Evolutionary conservation across 768 basidiomycete species (phyloP).

Genomic region (Boletus fagicola): DNA sequence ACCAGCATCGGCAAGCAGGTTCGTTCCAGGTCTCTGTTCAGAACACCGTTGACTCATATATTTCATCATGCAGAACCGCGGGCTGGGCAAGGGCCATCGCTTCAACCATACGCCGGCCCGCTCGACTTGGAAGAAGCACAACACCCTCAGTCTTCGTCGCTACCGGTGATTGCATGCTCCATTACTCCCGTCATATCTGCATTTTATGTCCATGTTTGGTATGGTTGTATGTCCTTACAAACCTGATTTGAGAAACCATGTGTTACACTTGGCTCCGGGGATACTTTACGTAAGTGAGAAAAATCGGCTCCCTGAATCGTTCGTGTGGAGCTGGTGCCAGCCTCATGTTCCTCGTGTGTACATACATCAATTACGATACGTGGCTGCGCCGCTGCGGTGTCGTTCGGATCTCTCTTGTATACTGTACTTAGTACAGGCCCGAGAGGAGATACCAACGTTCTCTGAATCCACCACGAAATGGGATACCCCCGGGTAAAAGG

Average conservation of each 20-base stretch:
- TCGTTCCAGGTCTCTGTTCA: constrained; percentile 16
- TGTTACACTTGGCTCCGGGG: not conserved
- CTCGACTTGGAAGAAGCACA: constrained; percentile 97
- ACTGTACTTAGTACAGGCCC: not conserved
- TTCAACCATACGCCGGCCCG: constrained; percentile 91
- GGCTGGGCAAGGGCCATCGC: constrained; percentile 91
- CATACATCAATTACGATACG: constrained; percentile 11
- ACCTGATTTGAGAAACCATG: constrained; percentile 16
- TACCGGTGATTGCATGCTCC: constrained; percentile 60
- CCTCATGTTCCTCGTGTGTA: constrained; percentile 26
- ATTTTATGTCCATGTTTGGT: constrained; percentile 30
- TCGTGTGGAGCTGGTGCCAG: not conserved
- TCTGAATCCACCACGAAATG: constrained; percentile 15
- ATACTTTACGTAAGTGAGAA: not conserved
- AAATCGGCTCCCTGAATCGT: not conserved
- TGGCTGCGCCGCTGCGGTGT: constrained; percentile 15
- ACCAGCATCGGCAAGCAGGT: constrained; percentile 96
- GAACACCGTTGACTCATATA: not conserved
- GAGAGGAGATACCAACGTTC: constrained; percentile 1
- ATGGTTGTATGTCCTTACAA: constrained; percentile 22
- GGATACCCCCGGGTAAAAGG: constrained; percentile 9
- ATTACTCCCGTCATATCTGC: constrained; percentile 4
- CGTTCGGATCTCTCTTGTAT: constrained; percentile 4
- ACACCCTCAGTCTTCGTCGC: constrained; percentile 89
- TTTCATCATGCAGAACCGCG: constrained; percentile 69